Evolutionary conservation across 768 basidiomycete genomes (phyloP).

Genomic region (button mushroom (Agaricus bisporus)): DNA sequence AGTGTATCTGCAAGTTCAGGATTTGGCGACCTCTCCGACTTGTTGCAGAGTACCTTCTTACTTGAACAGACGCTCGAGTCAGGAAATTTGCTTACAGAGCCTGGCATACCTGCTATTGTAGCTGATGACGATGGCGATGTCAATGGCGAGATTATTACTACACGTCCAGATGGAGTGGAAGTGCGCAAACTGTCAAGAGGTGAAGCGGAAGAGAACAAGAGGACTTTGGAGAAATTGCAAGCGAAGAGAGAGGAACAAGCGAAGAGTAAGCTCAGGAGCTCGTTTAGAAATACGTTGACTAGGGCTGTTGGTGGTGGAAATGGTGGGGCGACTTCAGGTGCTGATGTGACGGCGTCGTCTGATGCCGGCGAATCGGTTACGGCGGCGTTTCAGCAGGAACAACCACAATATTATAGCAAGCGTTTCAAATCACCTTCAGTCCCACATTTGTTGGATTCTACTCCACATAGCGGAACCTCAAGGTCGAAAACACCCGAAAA

Average conservation of each 20-base stretch:
- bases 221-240: conserved; percentile 19
- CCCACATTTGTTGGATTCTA: conserved; percentile 3
- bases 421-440: conserved; percentile 9
- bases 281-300: conserved; percentile 27
- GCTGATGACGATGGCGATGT: conserved; percentile 13
- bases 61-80: conserved; percentile 48
- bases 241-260: conserved; percentile 21
- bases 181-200: conserved; percentile 11
- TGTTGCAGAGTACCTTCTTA: conserved; percentile 53
- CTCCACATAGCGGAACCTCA: not conserved
- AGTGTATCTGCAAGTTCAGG: conserved; percentile 37
- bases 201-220: conserved; percentile 21
- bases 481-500: conserved; percentile 16
- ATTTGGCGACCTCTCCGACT: conserved; percentile 42
- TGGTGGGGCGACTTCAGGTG: conserved; percentile 13
- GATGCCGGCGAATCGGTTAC: conserved; percentile 9
- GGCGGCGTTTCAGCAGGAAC: not conserved
- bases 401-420: conserved; percentile 4
- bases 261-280: conserved; percentile 24
- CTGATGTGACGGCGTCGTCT: conserved; percentile 19
- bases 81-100: conserved; percentile 40
- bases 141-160: conserved; percentile 15
- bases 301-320: conserved; percentile 14
- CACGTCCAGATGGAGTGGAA: conserved; percentile 13
- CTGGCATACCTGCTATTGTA: conserved; percentile 5